phyloP scores from a whole-genome alignment of 1,284 basidiomycete genomes.

The Cerrena zonata region DNA sequence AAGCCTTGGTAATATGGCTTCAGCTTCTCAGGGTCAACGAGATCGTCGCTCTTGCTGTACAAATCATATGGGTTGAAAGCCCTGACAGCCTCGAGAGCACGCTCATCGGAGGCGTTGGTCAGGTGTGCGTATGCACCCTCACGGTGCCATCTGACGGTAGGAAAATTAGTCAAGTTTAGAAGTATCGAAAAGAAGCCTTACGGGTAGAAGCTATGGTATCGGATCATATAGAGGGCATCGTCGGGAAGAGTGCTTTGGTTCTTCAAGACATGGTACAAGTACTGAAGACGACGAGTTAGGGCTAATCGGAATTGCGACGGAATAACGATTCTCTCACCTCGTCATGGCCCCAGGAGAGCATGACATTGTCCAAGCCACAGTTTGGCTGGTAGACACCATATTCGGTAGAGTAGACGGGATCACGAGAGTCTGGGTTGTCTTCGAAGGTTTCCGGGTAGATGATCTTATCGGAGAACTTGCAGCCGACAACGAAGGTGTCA shows the following conservation, averaged over 20 bases:
- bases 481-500: conserved; percentile 85
- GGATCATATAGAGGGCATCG: conserved; percentile 85
- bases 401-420: conserved; percentile 73
- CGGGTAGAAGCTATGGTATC: conserved; percentile 92
- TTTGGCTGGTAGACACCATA: conserved; percentile 79
- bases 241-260: conserved; percentile 75
- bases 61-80: conserved; percentile 88
- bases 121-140: conserved; percentile 79
- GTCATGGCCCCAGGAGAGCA: conserved; percentile 88
- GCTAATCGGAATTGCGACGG: too few relatives aligned
- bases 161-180: too few relatives aligned
- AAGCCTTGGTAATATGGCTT: conserved; percentile 79
- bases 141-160: conserved; percentile 80
- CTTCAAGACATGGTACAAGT: conserved; percentile 72
- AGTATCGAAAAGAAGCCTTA: conserved; percentile 34
- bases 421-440: conserved; percentile 69
- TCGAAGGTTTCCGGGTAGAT: conserved; percentile 83
- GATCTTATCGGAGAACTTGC: conserved; percentile 77
- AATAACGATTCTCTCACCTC: conserved; percentile 45
- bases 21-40: conserved; percentile 57
- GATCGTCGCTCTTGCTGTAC: conserved; percentile 81
- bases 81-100: conserved; percentile 60
- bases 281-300: too few relatives aligned
- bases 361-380: conserved; percentile 86
- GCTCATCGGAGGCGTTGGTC: conserved; percentile 61